Evolutionary conservation across 805 yeast species (phyloP), one percentile per base, ranked within the genome.

Genomic region (Metschnikowia koreensis): DNA sequence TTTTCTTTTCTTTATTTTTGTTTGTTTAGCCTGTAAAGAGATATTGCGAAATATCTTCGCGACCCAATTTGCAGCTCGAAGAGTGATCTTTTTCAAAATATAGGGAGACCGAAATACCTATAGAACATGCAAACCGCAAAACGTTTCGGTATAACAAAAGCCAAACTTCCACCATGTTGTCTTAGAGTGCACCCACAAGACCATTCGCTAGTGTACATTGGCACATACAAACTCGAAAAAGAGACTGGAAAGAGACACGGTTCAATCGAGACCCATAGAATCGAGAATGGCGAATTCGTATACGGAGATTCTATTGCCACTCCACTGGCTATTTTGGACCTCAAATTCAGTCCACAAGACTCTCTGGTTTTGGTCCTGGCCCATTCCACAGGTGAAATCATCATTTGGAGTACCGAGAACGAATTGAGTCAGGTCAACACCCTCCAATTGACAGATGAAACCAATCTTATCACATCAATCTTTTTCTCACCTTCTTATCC

Each of bases 91-190:
- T 27, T 8, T 27, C 2, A 13, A 36, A 36, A 15, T 22, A 27
- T 22, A 29, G 29, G 13, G n/a, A 22, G 2, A 11, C 34, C 10
- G 10, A 28, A 41, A 10, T 7, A 41, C 12, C 33, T 31, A 27
- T 8, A 39, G 27, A 13, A 13, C 11, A 56, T 54, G 60, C 34
- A 39, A 37, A 34, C 22, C 5, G 52, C 60, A 8, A 52, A 44
- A 38, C 41, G 52, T 17, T 10, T 54, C 7, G 51, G 54, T 6
- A 53, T 43, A 22, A 66, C 74, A 3, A 69, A 67, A 26, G 74
- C 93, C 0, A 66, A 71, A 1, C 70, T 83, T 2, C 98, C 98
- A 1, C 97, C 98, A 1, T 94, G 98, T 65, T 85, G 89, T 41
- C 66, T 93, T 4, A 75, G 85, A 37, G 76, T 84, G 9, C 81